Conservation (phyloP, 2,329 filamentous ascomycete species). For the Cercospora zeae-maydis region DNA sequence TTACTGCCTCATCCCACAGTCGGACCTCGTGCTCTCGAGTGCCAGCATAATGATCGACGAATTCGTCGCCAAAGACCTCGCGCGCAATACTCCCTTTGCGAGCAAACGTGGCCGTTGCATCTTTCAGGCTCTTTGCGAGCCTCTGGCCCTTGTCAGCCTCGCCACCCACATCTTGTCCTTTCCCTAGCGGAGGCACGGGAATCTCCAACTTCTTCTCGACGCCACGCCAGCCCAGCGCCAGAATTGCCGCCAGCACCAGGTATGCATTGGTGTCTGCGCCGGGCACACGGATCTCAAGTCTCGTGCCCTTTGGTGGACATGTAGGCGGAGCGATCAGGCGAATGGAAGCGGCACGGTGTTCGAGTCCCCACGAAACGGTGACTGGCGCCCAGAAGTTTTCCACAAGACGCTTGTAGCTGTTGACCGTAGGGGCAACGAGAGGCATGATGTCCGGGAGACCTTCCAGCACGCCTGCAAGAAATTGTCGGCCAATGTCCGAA, state of each 20-base stretch:
- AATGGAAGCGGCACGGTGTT: constrained; percentile 89
- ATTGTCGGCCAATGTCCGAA: constrained; percentile 85
- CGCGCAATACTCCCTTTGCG: constrained; percentile 78
- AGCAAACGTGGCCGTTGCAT: constrained; percentile 77
- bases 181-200: constrained; percentile 74
- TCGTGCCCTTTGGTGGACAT: constrained; percentile 75
- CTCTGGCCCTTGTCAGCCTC: constrained; percentile 67
- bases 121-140: constrained; percentile 78
- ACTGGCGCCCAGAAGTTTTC: constrained; percentile 99
- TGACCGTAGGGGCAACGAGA: constrained; percentile 86
- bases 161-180: constrained; percentile 77
- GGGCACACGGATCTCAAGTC: constrained; percentile 88
- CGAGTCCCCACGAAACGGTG: constrained; percentile 93
- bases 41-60: constrained; percentile 92
- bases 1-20: constrained; percentile 92
- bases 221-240: constrained; percentile 85
- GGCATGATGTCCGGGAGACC: constrained; percentile 96
- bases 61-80: constrained; percentile 88
- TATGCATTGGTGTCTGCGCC: constrained; percentile 93
- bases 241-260: constrained; percentile 78
- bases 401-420: constrained; percentile 96
- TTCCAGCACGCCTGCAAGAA: constrained; percentile 83
- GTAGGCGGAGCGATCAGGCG: constrained; percentile 86
- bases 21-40: constrained; percentile 87
- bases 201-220: constrained; percentile 90